Conservation (phyloP, 495 filamentous ascomycete genomes). For the Tetracladium marchalianum region DNA sequence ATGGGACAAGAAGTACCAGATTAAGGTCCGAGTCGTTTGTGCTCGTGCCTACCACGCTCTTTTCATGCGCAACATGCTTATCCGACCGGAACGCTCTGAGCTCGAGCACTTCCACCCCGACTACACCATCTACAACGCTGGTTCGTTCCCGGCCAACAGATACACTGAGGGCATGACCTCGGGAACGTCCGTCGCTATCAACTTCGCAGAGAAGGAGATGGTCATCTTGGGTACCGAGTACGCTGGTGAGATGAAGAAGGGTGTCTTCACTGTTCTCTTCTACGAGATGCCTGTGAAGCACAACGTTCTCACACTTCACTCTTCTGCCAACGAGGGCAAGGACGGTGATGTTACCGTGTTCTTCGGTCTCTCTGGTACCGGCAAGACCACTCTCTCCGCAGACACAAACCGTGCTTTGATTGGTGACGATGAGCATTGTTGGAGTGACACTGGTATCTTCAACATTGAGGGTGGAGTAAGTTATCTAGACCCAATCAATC, state of each 20-base stretch:
- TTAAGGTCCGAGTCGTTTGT: slow-evolving; percentile 95
- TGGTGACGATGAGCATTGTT: slow-evolving; percentile 99
- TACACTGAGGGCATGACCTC: slow-evolving; percentile 99
- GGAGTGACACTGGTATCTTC: slow-evolving; percentile 93
- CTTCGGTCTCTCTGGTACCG: slow-evolving; percentile 97
- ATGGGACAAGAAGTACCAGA: slow-evolving; percentile 97
- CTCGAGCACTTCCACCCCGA: slow-evolving; percentile 95
- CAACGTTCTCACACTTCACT: slow-evolving; percentile 95
- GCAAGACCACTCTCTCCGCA: slow-evolving; percentile 96
- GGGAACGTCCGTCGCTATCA: slow-evolving; percentile 75
- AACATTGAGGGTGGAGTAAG: slow-evolving; percentile 87
- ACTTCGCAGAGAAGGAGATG: slow-evolving; percentile 89
- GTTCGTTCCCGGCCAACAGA: slow-evolving; percentile 95
- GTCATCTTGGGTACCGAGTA: slow-evolving; percentile 99
- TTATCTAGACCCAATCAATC: neutral
- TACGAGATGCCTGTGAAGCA: slow-evolving; percentile 99
- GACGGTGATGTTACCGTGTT: slow-evolving; percentile 92
- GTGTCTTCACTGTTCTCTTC: slow-evolving; percentile 97
- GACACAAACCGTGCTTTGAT: slow-evolving; percentile 94
- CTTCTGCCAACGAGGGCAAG: slow-evolving; percentile 83
- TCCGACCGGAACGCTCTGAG: slow-evolving; percentile 81
- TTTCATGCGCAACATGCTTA: slow-evolving; percentile 99
- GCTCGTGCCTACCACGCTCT: slow-evolving; percentile 98
- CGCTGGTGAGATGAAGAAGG: slow-evolving; percentile 99
- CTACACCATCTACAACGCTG: slow-evolving; percentile 99